Conservation (phyloP, 192 early-diverging fungal genomes). For the Gaertneriomyces sp. region DNA sequence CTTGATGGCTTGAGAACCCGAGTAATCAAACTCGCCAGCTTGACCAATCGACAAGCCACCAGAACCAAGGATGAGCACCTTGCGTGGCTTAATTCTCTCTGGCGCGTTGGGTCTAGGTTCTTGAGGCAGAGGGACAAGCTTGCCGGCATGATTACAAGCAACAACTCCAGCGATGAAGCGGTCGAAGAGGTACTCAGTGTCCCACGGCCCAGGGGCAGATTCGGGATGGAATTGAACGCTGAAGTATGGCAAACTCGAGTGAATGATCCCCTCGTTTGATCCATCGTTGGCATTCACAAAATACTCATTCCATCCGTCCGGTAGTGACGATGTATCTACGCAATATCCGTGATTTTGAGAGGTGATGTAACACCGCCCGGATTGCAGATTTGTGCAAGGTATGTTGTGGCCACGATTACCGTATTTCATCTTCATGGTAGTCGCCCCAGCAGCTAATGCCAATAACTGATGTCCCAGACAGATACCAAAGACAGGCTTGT, state of each 20-base stretch:
- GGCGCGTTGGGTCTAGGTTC: conserved; percentile 38
- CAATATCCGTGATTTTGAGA: conserved; percentile 99
- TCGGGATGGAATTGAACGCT: conserved; percentile 99
- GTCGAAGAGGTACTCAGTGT: conserved; percentile 97
- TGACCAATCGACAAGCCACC: conserved; percentile 98
- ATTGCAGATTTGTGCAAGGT: conserved; percentile 93
- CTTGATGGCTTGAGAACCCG: conserved; percentile 96
- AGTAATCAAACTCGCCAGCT: conserved; percentile 99
- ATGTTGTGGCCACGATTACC: conserved; percentile 99
- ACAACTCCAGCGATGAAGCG: conserved; percentile 79
- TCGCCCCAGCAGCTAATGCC: conserved; percentile 87
- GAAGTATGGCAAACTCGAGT: conserved; percentile 86
- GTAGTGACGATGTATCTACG: conserved; percentile 78
- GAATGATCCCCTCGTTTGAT: conserved; percentile 97
- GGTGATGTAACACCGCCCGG: conserved; percentile 96
- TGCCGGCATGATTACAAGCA: conserved; percentile 61
- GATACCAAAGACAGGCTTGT: conserved; percentile 96
- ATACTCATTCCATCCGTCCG: conserved; percentile 72
- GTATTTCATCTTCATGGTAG: conserved; percentile 94
- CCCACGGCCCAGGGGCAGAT: conserved; percentile 90
- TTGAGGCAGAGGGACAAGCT: conserved; percentile 73
- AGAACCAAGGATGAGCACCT: conserved; percentile 93
- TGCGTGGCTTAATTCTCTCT: conserved; percentile 68
- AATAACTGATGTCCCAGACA: conserved; percentile 98
- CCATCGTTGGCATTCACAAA: conserved; percentile 99